Evolutionary conservation across 2,329 filamentous ascomycete species (phyloP).

Genomic region (Apiospora marii): DNA sequence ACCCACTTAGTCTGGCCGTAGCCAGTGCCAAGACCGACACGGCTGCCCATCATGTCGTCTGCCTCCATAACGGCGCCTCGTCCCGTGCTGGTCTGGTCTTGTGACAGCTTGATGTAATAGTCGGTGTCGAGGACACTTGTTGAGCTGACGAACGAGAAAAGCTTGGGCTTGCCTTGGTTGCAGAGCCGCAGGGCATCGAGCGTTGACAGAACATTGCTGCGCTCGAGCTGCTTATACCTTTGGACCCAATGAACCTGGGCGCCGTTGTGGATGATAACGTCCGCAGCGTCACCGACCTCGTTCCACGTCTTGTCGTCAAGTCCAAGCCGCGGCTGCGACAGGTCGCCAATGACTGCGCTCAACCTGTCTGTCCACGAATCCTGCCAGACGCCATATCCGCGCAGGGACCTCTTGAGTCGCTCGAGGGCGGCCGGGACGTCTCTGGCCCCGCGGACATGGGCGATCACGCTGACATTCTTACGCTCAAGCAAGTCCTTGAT

Average conservation of each 20-base stretch:
- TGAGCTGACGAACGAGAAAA: conserved; percentile 82
- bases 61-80: conserved; percentile 73
- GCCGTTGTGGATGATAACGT: conserved; percentile 84
- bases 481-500: conserved; percentile 76
- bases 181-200: conserved; percentile 80
- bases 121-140: conserved; percentile 85
- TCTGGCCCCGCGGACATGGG: conserved; percentile 75
- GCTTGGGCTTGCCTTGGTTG: conserved; percentile 78
- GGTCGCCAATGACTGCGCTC: conserved; percentile 74
- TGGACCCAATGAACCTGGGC: conserved; percentile 84
- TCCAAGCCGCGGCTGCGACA: conserved; percentile 77
- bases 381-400: conserved; percentile 83
- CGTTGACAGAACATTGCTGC: conserved; percentile 81
- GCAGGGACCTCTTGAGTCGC: conserved; percentile 71
- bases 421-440: conserved; percentile 65
- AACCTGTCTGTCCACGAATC: conserved; percentile 72
- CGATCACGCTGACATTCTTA: conserved; percentile 69
- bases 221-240: conserved; percentile 74
- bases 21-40: conserved; percentile 79
- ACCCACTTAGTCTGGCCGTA: conserved; percentile 93
- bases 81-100: conserved; percentile 66
- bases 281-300: conserved; percentile 68
- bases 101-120: conserved; percentile 79
- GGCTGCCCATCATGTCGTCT: conserved; percentile 81
- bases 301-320: conserved; percentile 73